These are phyloP conservation scores for Jaapia argillacea DNA, from an alignment of 768 basidiomycete genomes.

Conservation along the genomic window DNA sequence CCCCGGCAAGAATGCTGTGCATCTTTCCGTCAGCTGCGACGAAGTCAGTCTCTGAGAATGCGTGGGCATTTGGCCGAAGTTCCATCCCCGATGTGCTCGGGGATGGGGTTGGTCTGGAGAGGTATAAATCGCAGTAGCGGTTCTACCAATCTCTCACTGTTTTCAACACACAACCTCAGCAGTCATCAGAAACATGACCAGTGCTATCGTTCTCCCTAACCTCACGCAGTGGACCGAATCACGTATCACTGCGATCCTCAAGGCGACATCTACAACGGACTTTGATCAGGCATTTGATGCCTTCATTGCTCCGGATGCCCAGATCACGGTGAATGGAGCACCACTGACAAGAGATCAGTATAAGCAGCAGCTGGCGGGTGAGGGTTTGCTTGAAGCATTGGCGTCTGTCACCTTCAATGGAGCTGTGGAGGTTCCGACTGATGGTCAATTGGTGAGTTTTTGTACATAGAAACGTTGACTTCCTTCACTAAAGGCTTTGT, in stretches of 20 bases:
- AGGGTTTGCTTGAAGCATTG: constrained; percentile 18
- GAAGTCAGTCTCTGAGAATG: too few species aligned
- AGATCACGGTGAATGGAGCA: constrained; percentile 31
- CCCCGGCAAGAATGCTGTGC: too few species aligned
- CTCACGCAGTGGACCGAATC: constrained; percentile 28
- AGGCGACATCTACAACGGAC: constrained; percentile 23
- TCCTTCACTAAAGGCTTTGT: neutral
- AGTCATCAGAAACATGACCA: neutral
- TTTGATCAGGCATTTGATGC: constrained; percentile 30
- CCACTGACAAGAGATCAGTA: constrained; percentile 28
- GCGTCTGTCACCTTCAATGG: constrained; percentile 20
- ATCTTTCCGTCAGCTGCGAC: too few species aligned
- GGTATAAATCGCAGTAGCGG: too few species aligned
- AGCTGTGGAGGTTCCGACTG: constrained; percentile 17
- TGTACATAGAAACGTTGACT: neutral
- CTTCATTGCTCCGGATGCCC: constrained; percentile 26
- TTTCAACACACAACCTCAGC: neutral
- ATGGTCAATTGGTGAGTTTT: too few species aligned
- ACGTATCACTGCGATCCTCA: constrained; percentile 26
- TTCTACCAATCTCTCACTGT: too few species aligned
- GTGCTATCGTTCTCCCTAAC: neutral
- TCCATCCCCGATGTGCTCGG: too few species aligned
- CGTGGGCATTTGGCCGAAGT: too few species aligned
- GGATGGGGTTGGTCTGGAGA: too few species aligned
- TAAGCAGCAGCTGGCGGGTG: constrained; percentile 23